Base-by-base conservation (phyloP, 768 basidiomycete species). In the Pleurotus pulmonarius region DNA sequence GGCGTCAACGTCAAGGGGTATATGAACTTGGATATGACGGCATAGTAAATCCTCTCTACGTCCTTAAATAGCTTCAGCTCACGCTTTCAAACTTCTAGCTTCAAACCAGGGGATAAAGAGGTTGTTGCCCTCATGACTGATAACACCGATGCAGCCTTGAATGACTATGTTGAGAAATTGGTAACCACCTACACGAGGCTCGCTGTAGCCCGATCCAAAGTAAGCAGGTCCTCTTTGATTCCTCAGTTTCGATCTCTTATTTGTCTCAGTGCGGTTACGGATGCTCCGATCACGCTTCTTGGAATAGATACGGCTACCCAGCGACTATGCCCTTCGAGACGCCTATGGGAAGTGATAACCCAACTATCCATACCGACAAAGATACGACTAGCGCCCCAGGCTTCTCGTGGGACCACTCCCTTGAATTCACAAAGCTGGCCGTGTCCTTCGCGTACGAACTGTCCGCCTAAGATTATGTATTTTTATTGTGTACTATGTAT, bases 381-480 rank as follows among this genome's bases (percentile, higher is more conserved):
- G 81, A 84, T 60, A 78, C 81, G 38, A 78, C 74, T 11, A 70
- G 69, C 62, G 68, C 75, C 61, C 70, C 67, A 26, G 78, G 80
- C 41, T 81, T 82, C 71, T 73, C 74, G 3, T 76, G 75, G 71
- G 56, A 65, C 8, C 81, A 85, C 63, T 80, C 81, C 53, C 68
- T 81, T 20, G 80, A 85, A 65, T 86, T 86, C 62, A 78, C 81
- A 22, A 85, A 85, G 68, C 71, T 86, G 16, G 80, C 74, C 15
- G 74, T 84, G 11, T 83, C 80, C 1, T 85, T 82, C 57, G 79
- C 77, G 2, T 75, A 83, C 59, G 85, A 86, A 64, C 61, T 85
- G 59, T 65, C 70, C 22, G 49, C 62, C 47, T 67, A 24, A 64
- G 29, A 34, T 34, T 11, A 34, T 34, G 9, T 34, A 34, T 34